Percentiles rank a stretch among this genome's conserved stretches.
Conservation (phyloP, 305 asterid species). For the Rubia peregrina region DNA sequence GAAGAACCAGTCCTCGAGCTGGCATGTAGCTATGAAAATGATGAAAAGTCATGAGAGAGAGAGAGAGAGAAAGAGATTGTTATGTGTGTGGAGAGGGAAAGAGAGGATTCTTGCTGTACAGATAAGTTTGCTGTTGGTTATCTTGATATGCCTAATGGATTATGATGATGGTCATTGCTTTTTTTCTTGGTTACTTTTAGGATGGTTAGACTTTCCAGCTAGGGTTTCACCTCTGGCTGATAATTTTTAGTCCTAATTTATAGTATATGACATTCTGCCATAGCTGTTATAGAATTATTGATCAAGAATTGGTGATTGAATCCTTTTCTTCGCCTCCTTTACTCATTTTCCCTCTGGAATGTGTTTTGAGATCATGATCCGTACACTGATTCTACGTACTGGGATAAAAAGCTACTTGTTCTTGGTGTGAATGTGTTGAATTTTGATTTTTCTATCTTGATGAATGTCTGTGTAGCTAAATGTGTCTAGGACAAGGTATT, state of each 20-base stretch:
- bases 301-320: neutral
- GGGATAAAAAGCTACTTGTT: neutral
- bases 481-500: neutral
- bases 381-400: neutral
- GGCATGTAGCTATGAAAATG: slow-evolving; percentile 29
- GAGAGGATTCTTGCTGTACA: slow-evolving; percentile 32
- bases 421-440: neutral
- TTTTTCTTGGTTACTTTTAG: slow-evolving; percentile 11
- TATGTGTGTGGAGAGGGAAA: slow-evolving; percentile 4
- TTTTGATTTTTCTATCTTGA: neutral
- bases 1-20: slow-evolving; percentile 31
- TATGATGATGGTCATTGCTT: slow-evolving; percentile 23
- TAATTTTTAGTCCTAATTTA: slow-evolving; percentile 2
- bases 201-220: slow-evolving; percentile 15
- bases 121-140: slow-evolving; percentile 24
- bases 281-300: slow-evolving; percentile 8
- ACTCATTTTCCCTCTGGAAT: neutral
- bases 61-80: slow-evolving; percentile 9
- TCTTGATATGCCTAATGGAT: slow-evolving; percentile 26
- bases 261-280: slow-evolving; percentile 2
- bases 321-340: neutral
- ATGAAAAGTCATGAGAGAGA: slow-evolving; percentile 10
- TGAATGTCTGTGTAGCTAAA: neutral
- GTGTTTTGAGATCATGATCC: neutral
- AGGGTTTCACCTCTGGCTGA: slow-evolving; percentile 15